A percentile compares a stretch with the other conserved stretches of the same genome.
Evolutionary conservation across 2,329 filamentous ascomycete species (phyloP).

Genomic region (Lecanicillium sp.): DNA sequence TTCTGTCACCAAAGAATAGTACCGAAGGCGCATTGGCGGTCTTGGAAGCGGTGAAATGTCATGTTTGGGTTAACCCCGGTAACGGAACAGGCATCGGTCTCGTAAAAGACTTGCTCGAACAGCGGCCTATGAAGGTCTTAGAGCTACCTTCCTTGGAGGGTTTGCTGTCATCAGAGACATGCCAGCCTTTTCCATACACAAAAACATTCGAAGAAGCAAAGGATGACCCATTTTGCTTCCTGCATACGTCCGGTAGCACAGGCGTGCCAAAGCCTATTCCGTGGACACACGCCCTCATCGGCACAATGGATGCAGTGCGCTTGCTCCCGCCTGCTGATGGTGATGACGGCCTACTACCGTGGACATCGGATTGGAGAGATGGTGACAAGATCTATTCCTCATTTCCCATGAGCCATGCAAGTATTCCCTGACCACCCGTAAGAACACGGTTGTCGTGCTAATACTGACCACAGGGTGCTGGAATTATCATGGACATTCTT

Average conservation of each 20-base stretch:
- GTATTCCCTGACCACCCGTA: slow-evolving; percentile 11
- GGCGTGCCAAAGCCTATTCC: slow-evolving; percentile 33
- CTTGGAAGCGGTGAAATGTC: slow-evolving; percentile 22
- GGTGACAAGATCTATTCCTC: slow-evolving; percentile 25
- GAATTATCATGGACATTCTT: slow-evolving; percentile 32
- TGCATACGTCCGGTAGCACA: slow-evolving; percentile 36
- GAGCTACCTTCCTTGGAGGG: slow-evolving; percentile 19
- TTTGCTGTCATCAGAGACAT: slow-evolving; percentile 15
- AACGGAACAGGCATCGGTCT: slow-evolving; percentile 13
- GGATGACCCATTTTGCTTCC: slow-evolving; percentile 26
- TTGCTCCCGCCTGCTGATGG: slow-evolving; percentile 24
- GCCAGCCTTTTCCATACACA: slow-evolving; percentile 18
- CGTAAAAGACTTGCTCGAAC: slow-evolving; percentile 15
- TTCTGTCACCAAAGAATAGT: slow-evolving; percentile 26
- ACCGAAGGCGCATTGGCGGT: slow-evolving; percentile 23
- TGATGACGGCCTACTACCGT: slow-evolving; percentile 17
- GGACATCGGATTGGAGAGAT: slow-evolving; percentile 19
- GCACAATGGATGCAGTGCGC: slow-evolving; percentile 27
- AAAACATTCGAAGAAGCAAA: slow-evolving; percentile 24
- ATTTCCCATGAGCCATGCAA: slow-evolving; percentile 28
- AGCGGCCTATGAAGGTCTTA: slow-evolving; percentile 19
- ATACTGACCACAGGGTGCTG: slow-evolving; percentile 23
- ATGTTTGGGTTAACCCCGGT: slow-evolving; percentile 19
- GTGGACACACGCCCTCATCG: slow-evolving; percentile 23
- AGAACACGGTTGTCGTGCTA: too few relatives aligned